Conservation (phyloP, 1,284 basidiomycete genomes). For the Uromyces viciae-fabae region DNA sequence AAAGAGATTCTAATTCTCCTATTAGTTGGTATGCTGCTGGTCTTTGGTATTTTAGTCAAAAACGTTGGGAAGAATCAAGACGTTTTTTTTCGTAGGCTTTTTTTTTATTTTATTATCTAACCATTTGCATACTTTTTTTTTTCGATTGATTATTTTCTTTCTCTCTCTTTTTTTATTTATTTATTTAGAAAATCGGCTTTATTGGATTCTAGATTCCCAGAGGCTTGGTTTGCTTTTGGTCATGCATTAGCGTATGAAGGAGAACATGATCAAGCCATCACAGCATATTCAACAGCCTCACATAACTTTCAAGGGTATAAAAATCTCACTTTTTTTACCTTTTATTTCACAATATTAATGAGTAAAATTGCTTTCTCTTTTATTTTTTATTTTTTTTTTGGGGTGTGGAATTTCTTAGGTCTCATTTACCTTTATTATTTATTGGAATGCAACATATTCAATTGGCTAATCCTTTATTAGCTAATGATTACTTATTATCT, state of each 20-base stretch:
- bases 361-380: constrained; percentile 16
- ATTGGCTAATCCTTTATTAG: constrained; percentile 74
- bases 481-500: constrained; percentile 79
- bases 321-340: background rate
- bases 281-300: constrained; percentile 92
- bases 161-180: background rate
- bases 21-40: constrained; percentile 98
- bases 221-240: constrained; percentile 95
- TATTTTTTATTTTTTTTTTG: too few species aligned
- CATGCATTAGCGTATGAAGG: constrained; percentile 96
- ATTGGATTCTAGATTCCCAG: constrained; percentile 93
- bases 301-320: constrained; percentile 85
- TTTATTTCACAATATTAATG: background rate
- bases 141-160: background rate
- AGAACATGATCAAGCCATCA: constrained; percentile 96
- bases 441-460: constrained; percentile 98
- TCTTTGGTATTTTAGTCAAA: constrained; percentile 84
- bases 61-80: constrained; percentile 80
- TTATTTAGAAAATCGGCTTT: constrained; percentile 79
- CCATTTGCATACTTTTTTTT: background rate
- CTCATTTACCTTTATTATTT: constrained; percentile 87
- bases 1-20: constrained; percentile 83
- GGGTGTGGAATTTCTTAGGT: too few species aligned
- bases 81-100: constrained; percentile 77
- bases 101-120: background rate